Conservation (phyloP, 2,329 filamentous ascomycete genomes). For the Claviceps pusilla region DNA sequence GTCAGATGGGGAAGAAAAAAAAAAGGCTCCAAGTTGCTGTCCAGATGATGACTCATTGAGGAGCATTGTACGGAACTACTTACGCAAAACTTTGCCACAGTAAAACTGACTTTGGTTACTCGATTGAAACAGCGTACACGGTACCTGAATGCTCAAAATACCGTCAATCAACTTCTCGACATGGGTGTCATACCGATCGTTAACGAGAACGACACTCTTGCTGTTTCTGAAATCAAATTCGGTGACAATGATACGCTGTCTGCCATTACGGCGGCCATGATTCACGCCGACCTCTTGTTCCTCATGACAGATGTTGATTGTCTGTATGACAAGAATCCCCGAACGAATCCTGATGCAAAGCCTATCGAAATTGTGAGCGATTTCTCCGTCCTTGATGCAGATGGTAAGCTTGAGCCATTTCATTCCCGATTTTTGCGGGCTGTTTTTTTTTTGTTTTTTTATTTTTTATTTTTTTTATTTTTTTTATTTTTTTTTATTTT, state of each 20-base stretch:
- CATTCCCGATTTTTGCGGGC: neutral
- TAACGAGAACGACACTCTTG: slow-evolving; percentile 95
- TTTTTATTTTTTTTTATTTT: neutral
- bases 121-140: slow-evolving; percentile 51
- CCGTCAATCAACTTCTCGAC: slow-evolving; percentile 72
- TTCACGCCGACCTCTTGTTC: slow-evolving; percentile 90
- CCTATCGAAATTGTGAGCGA: slow-evolving; percentile 89
- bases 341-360: slow-evolving; percentile 68
- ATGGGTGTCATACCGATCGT: slow-evolving; percentile 98
- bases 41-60: neutral
- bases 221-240: slow-evolving; percentile 97
- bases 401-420: slow-evolving; percentile 35
- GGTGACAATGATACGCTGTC: slow-evolving; percentile 97
- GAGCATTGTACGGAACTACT: neutral
- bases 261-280: slow-evolving; percentile 92
- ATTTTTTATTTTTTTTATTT: neutral
- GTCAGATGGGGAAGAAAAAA: neutral
- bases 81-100: neutral
- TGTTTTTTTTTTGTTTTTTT: neutral
- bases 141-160: slow-evolving; percentile 94
- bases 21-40: no score
- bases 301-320: slow-evolving; percentile 99
- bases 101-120: neutral
- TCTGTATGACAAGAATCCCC: slow-evolving; percentile 89
- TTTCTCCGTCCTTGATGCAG: slow-evolving; percentile 65